Conservation (phyloP, 2,329 filamentous ascomycete species). For the Penicillium decumbens region DNA sequence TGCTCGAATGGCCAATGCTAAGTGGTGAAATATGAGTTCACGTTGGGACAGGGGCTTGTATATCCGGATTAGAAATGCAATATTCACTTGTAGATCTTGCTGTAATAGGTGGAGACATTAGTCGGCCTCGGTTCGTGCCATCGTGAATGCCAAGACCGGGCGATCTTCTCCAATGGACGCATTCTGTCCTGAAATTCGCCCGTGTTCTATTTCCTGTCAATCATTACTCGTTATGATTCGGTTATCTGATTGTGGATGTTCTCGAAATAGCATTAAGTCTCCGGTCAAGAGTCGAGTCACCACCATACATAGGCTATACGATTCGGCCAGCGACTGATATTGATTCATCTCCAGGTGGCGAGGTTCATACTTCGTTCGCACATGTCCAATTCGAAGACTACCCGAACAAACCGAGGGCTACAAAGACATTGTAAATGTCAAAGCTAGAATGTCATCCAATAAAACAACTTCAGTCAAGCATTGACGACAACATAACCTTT, state of each 20-base stretch:
- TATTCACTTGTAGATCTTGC: neutral
- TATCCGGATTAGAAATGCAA: neutral
- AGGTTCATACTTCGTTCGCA: too few relatives aligned
- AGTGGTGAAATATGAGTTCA: neutral
- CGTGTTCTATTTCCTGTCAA: too few relatives aligned
- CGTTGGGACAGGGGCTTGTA: neutral
- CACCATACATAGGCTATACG: neutral
- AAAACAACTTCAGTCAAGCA: too few relatives aligned
- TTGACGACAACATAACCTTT: too few relatives aligned
- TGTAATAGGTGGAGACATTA: neutral
- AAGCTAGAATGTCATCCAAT: too few relatives aligned
- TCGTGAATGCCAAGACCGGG: conserved; percentile 5
- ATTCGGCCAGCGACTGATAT: neutral
- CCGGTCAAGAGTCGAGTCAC: neutral
- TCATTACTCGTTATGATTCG: neutral
- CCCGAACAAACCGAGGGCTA: too few relatives aligned
- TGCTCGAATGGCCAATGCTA: neutral
- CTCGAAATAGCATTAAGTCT: neutral
- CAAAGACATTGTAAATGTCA: too few relatives aligned
- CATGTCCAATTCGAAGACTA: too few relatives aligned
- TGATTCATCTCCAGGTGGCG: neutral
- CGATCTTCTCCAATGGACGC: conserved; percentile 1
- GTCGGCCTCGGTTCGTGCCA: conserved; percentile 7
- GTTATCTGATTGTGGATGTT: neutral
- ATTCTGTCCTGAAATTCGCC: neutral